A percentile compares a stretch with the other conserved stretches of the same genome.
Evolutionary conservation across 805 yeast species (phyloP).

Genomic region (Ascoidea tarda): DNA sequence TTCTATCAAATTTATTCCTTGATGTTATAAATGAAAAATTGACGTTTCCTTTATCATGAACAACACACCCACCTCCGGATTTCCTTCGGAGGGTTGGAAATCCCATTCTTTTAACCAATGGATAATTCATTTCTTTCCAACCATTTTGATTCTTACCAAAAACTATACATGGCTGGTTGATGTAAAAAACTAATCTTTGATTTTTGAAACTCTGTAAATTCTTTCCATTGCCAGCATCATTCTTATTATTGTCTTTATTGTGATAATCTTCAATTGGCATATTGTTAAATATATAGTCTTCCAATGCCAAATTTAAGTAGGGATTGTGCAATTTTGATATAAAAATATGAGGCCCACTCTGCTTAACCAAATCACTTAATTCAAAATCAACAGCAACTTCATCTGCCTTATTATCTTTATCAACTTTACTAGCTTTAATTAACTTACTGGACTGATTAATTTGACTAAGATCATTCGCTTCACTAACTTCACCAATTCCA

Average conservation of each 20-base stretch:
- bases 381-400: too few relatives aligned
- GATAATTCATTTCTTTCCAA: constrained; percentile 70
- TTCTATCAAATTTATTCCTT: constrained; percentile 48
- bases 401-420: too few relatives aligned
- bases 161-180: constrained; percentile 77
- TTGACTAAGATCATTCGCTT: too few relatives aligned
- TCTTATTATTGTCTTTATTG: neutral
- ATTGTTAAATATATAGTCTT: constrained; percentile 56
- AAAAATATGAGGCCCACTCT: constrained; percentile 20
- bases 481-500: too few relatives aligned
- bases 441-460: too few relatives aligned
- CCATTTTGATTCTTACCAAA: constrained; percentile 95
- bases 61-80: constrained; percentile 96
- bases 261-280: constrained; percentile 32
- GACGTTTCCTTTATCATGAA: constrained; percentile 81
- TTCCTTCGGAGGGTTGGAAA: constrained; percentile 65
- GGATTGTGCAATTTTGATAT: constrained; percentile 54
- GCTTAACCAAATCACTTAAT: too few relatives aligned
- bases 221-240: neutral
- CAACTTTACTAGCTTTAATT: too few relatives aligned
- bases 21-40: constrained; percentile 75
- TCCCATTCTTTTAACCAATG: constrained; percentile 29
- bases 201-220: constrained; percentile 12
- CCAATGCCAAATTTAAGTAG: constrained; percentile 64
- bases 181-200: constrained; percentile 56